A percentile compares a stretch with the other conserved stretches of the same genome.
These are phyloP conservation scores for Marasmius fiardii DNA, from an alignment of 1,284 basidiomycete species.

Conservation along the genomic window DNA sequence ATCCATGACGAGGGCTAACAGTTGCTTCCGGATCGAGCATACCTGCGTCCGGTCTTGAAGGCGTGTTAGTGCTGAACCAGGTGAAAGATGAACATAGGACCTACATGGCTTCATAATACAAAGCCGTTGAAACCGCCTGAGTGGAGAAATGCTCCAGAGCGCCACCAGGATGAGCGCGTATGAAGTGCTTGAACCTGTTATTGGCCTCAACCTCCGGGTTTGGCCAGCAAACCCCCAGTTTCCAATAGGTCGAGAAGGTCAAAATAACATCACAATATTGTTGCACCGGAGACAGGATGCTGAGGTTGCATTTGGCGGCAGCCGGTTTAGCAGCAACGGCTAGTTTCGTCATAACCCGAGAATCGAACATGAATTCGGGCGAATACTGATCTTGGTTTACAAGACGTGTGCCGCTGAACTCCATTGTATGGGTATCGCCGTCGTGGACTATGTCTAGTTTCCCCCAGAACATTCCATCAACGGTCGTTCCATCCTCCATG, in stretches of 20 bases:
- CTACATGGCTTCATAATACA: constrained; percentile 78
- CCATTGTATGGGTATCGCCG: constrained; percentile 71
- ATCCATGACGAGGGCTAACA: constrained; percentile 74
- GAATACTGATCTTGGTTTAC: constrained; percentile 54
- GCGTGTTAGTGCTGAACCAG: constrained; percentile 7
- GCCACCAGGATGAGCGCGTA: constrained; percentile 75
- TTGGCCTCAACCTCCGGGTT: constrained; percentile 63
- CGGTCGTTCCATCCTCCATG: constrained; percentile 81
- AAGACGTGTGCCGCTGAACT: constrained; percentile 74
- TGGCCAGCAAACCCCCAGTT: constrained; percentile 69
- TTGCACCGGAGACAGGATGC: constrained; percentile 61
- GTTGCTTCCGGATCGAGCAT: constrained; percentile 74
- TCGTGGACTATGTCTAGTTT: constrained; percentile 77
- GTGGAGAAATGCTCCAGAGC: constrained; percentile 79
- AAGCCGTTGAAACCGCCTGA: constrained; percentile 67
- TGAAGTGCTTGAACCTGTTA: constrained; percentile 74
- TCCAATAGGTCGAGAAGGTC: constrained; percentile 67
- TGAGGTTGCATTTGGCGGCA: constrained; percentile 70
- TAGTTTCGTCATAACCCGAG: constrained; percentile 68
- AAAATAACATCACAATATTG: constrained; percentile 78
- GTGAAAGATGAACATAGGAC: constrained; percentile 22
- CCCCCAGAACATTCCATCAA: constrained; percentile 81
- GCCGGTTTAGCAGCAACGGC: constrained; percentile 67
- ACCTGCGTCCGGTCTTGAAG: constrained; percentile 60
- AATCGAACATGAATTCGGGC: constrained; percentile 69